These are phyloP conservation scores for Volvox carteri DNA, from an alignment of 163 green algal genomes.

Conservation along the genomic window DNA sequence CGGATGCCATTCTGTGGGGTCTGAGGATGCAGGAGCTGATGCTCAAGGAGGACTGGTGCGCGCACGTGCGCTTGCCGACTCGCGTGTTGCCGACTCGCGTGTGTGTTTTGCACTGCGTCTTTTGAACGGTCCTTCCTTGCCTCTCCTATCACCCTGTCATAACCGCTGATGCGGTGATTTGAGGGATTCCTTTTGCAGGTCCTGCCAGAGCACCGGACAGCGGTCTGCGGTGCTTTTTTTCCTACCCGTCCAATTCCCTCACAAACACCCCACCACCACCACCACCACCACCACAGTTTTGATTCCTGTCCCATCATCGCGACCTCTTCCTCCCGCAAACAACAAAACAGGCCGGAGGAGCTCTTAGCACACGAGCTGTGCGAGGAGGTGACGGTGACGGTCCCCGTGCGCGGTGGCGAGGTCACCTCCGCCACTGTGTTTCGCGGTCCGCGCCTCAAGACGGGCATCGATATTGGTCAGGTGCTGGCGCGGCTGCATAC, in stretches of 20 bases:
- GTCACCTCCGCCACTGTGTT: constrained; percentile 57
- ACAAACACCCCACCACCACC: background rate
- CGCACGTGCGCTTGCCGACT: too few species aligned
- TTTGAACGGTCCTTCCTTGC: too few species aligned
- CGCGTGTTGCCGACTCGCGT: too few species aligned
- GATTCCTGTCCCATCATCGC: background rate
- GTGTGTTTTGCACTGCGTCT: too few species aligned
- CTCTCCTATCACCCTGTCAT: too few species aligned
- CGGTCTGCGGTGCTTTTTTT: too few species aligned
- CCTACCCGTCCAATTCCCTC: background rate
- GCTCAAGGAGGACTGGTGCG: constrained; percentile 56
- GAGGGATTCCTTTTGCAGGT: too few species aligned
- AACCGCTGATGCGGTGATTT: too few species aligned
- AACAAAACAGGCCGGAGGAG: constrained; percentile 61
- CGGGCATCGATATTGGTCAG: constrained; percentile 61
- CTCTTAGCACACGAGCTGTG: constrained; percentile 60
- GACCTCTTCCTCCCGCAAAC: too few species aligned
- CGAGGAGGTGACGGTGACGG: constrained; percentile 61
- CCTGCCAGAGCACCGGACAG: too few species aligned
- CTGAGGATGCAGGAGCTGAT: constrained; percentile 59
- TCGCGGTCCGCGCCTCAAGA: constrained; percentile 57
- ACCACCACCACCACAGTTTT: background rate
- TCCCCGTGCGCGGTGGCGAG: constrained; percentile 50
- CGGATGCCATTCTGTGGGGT: constrained; percentile 59
- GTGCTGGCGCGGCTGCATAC: constrained; percentile 61